These are phyloP conservation scores for Microdochium nivale DNA, from an alignment of 2,329 filamentous ascomycete genomes.

Conservation along the genomic window DNA sequence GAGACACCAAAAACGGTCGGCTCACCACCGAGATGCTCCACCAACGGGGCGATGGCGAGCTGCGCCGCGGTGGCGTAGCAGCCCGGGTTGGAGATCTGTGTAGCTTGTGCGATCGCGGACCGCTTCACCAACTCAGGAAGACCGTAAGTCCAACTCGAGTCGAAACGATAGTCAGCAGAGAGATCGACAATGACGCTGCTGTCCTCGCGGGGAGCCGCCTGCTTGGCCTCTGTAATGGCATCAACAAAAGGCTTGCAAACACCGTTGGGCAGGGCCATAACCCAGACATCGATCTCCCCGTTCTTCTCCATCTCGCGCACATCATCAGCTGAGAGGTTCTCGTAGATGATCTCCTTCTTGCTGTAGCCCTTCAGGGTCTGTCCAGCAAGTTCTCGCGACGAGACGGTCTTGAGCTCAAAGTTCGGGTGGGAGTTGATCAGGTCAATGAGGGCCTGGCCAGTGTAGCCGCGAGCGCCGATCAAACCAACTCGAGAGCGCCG, in stretches of 20 bases:
- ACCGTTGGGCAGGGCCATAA: constrained; percentile 93
- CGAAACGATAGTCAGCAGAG: constrained; percentile 94
- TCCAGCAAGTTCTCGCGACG: constrained; percentile 40
- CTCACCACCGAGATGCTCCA: constrained; percentile 66
- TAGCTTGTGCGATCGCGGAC: constrained; percentile 66
- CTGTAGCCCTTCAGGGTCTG: constrained; percentile 82
- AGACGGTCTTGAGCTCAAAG: constrained; percentile 6
- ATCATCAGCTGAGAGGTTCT: constrained; percentile 82
- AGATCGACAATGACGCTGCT: constrained; percentile 82
- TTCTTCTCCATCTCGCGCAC: constrained; percentile 75
- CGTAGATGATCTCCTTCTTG: constrained; percentile 87
- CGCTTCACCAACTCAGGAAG: constrained; percentile 79
- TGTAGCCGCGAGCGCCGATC: constrained; percentile 90
- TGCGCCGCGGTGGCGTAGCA: constrained; percentile 94
- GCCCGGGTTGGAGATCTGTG: constrained; percentile 82
- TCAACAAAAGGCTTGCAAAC: constrained; percentile 93
- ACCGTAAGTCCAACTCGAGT: constrained; percentile 78
- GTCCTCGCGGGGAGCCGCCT: constrained; percentile 33
- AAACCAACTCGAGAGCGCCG: constrained; percentile 73
- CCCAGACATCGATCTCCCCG: constrained; percentile 88
- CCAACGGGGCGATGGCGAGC: constrained; percentile 75
- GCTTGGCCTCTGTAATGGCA: constrained; percentile 65
- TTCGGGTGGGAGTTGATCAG: constrained; percentile 63
- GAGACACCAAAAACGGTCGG: constrained; percentile 86
- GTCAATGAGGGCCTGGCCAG: constrained; percentile 81